Percentiles rank a stretch among this genome's conserved stretches.
phyloP scores from a whole-genome alignment of 805 yeast genomes.

The Candida maesae region DNA sequence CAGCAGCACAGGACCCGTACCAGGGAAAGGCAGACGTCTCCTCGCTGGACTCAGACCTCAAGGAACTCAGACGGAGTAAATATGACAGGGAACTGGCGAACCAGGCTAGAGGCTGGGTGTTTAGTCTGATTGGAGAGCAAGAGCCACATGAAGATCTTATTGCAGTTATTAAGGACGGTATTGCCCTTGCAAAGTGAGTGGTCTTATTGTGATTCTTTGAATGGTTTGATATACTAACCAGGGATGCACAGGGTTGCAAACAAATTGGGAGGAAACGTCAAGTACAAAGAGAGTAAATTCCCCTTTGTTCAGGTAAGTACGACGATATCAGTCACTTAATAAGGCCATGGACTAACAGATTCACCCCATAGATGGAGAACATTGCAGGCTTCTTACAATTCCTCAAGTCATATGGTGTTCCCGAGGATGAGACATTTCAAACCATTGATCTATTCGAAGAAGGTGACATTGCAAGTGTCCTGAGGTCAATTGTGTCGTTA shows the following conservation, averaged over 20 bases:
- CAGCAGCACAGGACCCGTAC: constrained; percentile 21
- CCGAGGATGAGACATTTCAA: constrained; percentile 78
- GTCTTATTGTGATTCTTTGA: too few species aligned
- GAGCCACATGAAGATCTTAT: constrained; percentile 43
- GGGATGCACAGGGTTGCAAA: constrained; percentile 30
- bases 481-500: constrained; percentile 69
- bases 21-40: constrained; percentile 40
- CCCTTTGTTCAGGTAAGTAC: constrained; percentile 56
- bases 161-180: constrained; percentile 59
- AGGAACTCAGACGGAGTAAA: constrained; percentile 45
- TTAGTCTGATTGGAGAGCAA: constrained; percentile 32
- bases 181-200: constrained; percentile 40
- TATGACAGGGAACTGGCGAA: constrained; percentile 38
- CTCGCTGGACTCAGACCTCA: constrained; percentile 62
- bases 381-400: constrained; percentile 66
- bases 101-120: constrained; percentile 55
- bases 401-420: constrained; percentile 62
- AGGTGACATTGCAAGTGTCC: constrained; percentile 73
- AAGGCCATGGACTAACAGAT: not conserved
- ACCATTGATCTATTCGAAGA: constrained; percentile 71
- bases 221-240: not conserved
- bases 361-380: constrained; percentile 67
- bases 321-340: too few species aligned
- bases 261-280: constrained; percentile 36
- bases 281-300: constrained; percentile 59